Evolutionary conservation across 2,329 filamentous ascomycete genomes (phyloP).

Genomic region (Setomelanomma holmii): DNA sequence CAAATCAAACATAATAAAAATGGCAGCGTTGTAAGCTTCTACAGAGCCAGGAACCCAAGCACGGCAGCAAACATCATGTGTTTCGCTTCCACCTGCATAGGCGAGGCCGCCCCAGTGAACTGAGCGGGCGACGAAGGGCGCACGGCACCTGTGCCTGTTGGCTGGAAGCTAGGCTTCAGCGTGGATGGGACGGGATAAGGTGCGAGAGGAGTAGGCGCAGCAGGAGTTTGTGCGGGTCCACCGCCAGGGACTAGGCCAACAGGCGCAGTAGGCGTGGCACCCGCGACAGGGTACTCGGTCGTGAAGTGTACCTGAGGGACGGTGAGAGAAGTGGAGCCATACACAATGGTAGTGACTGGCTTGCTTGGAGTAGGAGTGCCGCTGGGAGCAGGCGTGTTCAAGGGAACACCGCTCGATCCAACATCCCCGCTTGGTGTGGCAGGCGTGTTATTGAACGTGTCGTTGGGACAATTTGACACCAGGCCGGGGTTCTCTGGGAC

Average conservation of each 20-base stretch:
- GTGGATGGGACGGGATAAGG: constrained; percentile 36
- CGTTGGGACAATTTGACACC: constrained; percentile 73
- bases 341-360: constrained; percentile 52
- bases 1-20: background rate
- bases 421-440: constrained; percentile 24
- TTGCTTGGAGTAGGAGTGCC: constrained; percentile 12
- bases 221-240: constrained; percentile 39
- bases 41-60: constrained; percentile 45
- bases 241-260: constrained; percentile 47
- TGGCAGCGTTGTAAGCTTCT: constrained; percentile 9
- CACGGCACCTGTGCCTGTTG: constrained; percentile 32
- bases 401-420: constrained; percentile 10
- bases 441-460: constrained; percentile 52
- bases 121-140: constrained; percentile 29
- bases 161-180: constrained; percentile 29
- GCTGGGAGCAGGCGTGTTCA: constrained; percentile 22
- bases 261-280: constrained; percentile 35
- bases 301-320: constrained; percentile 56
- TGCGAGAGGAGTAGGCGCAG: constrained; percentile 22
- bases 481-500: constrained; percentile 82
- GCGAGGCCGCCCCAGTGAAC: constrained; percentile 46
- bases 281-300: constrained; percentile 43
- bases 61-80: constrained; percentile 36
- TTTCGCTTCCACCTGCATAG: constrained; percentile 28
- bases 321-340: constrained; percentile 52